Base-by-base conservation (phyloP, 495 filamentous ascomycete genomes). In the Penicillium canariense region DNA sequence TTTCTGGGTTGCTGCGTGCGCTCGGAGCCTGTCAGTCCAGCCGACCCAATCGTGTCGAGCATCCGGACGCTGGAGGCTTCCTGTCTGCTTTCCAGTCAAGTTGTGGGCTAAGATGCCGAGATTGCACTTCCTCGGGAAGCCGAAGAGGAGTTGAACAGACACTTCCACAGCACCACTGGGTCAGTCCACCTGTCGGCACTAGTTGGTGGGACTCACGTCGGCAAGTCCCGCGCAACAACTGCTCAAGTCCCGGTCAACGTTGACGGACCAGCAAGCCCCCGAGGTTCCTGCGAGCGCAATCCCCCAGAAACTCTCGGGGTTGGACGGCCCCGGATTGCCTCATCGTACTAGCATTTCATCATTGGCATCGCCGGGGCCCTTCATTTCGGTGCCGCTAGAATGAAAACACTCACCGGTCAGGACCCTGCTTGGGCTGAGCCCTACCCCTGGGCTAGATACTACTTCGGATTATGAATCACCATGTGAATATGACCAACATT, bases 361-460 rank as follows among this genome's bases (percentile, higher is more conserved):
- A 54, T 25, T 34, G 42, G 18, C 55, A 35, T 52, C 47, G 18
- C 32, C 32, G 22, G 30, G 46, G 38, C 45, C 31, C 40, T 34
- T 46, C 32, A 27, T 42, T 23, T 51, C 48, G 17, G 54, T 44
- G 20, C 54, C 54, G 18, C 61, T 58, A 61, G 51, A 32, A 27
- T 48, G 58, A 58, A 64, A 58, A 35, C 27, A 36, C 26, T 64
- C 61, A 64, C 61, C 58, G 61, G 40, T 23, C 15, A 14, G 22
- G 30, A 34, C 26, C 12, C 15, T n/a, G n/a, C 18, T 30, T 18
- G 14, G 46, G 17, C 17, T 9, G 5, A 48, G 46, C 28, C 46
- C 18, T 10, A 32, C n/a, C n/a, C n/a, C n/a, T n/a, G n/a, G n/a
- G n/a, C n/a, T n/a, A n/a, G n/a, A n/a, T n/a, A n/a, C n/a, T n/a